phyloP scores from a whole-genome alignment of 2,329 filamentous ascomycete genomes.

The Sarocladiaceae sp. region DNA sequence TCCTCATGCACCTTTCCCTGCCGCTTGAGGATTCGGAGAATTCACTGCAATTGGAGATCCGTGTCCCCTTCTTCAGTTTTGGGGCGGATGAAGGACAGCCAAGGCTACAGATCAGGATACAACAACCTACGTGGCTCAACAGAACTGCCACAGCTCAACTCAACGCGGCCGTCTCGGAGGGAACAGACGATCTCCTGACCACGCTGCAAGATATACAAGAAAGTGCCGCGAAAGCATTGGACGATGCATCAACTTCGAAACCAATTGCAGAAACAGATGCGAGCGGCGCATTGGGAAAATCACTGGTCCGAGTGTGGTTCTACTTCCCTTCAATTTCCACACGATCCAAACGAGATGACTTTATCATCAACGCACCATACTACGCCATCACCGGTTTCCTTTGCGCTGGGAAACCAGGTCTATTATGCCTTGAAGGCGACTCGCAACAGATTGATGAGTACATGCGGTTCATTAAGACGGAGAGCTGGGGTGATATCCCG shows the following conservation, averaged over 20 bases:
- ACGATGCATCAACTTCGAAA: background rate
- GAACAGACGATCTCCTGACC: conserved; percentile 33
- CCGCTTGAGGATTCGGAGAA: background rate
- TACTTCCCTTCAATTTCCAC: conserved; percentile 58
- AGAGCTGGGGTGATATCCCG: conserved; percentile 57
- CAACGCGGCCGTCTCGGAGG: conserved; percentile 31
- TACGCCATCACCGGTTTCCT: conserved; percentile 54
- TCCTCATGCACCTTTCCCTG: background rate
- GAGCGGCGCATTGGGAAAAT: conserved; percentile 4
- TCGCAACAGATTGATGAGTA: conserved; percentile 46
- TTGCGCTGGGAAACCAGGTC: conserved; percentile 53
- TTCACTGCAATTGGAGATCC: background rate
- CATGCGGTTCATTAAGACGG: conserved; percentile 58
- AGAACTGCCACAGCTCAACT: conserved; percentile 37
- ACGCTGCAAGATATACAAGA: background rate
- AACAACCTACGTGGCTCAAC: conserved; percentile 46
- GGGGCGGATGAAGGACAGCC: conserved; percentile 24
- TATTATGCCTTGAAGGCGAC: conserved; percentile 43
- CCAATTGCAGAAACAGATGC: conserved; percentile 3
- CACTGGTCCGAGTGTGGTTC: conserved; percentile 51
- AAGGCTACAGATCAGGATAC: conserved; percentile 32
- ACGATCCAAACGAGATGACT: conserved; percentile 50
- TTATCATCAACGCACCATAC: conserved; percentile 44
- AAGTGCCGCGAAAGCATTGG: background rate
- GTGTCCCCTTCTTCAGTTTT: conserved; percentile 9